These are phyloP conservation scores for Acacia acuminata DNA, from an alignment of 306 rosid species.

Conservation along the genomic window DNA sequence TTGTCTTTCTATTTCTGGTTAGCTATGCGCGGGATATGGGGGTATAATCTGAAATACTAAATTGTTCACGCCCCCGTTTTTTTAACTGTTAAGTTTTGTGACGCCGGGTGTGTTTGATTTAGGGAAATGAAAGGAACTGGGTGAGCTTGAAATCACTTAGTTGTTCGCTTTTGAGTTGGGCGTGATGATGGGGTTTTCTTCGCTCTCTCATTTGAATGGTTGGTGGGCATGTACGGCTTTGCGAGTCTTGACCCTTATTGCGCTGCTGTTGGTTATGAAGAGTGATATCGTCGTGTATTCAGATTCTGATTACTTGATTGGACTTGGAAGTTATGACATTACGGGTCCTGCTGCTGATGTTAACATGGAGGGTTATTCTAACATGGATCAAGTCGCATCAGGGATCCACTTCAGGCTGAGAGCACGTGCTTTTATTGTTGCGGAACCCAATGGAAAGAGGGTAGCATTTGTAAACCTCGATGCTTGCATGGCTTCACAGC, in stretches of 20 bases:
- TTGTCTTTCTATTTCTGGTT: too few species aligned
- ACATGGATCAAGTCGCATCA: conserved; percentile 62
- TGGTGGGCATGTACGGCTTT: conserved; percentile 29
- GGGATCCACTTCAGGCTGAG: conserved; percentile 85
- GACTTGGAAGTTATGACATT: conserved; percentile 88
- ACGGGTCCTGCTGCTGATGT: conserved; percentile 99
- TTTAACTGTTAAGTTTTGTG: neutral
- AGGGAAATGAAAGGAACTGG: conserved; percentile 43
- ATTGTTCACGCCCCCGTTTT: neutral
- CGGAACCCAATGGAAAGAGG: conserved; percentile 67
- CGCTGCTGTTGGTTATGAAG: conserved; percentile 29
- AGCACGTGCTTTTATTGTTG: conserved; percentile 82
- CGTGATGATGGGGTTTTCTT: conserved; percentile 39
- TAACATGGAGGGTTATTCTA: conserved; percentile 95
- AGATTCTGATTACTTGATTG: conserved; percentile 69
- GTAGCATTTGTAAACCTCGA: conserved; percentile 91
- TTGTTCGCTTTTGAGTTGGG: conserved; percentile 23
- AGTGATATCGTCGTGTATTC: conserved; percentile 39
- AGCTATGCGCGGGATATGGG: neutral
- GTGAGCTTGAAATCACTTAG: conserved; percentile 24
- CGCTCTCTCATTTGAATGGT: conserved; percentile 12
- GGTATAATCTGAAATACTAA: neutral
- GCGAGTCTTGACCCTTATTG: conserved; percentile 36
- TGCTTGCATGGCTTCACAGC: conserved; percentile 93
- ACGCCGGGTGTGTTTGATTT: conserved; percentile 28